Evolutionary conservation across 2,329 filamentous ascomycete species (phyloP).

Genomic region (Chalara sp.): DNA sequence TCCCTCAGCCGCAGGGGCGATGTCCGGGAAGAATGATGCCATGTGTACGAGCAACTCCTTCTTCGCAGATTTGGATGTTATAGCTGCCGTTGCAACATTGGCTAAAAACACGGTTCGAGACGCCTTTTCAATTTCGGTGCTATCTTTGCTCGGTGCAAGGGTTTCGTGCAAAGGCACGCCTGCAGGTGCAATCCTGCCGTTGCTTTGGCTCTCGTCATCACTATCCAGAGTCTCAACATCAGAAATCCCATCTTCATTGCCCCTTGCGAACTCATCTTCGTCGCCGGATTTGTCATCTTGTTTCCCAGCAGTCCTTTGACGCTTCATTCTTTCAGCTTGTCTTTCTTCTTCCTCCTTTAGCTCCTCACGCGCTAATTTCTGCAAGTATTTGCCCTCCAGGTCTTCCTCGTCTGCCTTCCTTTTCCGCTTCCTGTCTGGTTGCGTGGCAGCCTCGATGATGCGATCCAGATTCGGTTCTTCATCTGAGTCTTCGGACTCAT

Average conservation of each 20-base stretch:
- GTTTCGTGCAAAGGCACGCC: constrained; percentile 47
- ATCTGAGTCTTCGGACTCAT: constrained; percentile 26
- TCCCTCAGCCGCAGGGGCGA: constrained; percentile 36
- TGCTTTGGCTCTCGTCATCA: constrained; percentile 19
- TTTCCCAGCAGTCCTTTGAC: constrained; percentile 39
- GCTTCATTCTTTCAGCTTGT: constrained; percentile 39
- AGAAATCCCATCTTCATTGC: constrained; percentile 16
- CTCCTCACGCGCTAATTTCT: constrained; percentile 54
- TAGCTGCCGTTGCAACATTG: constrained; percentile 79
- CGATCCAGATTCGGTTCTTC: constrained; percentile 33
- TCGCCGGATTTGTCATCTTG: constrained; percentile 29
- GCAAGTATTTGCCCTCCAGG: constrained; percentile 64
- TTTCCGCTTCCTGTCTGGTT: constrained; percentile 52
- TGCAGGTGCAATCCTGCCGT: constrained; percentile 33
- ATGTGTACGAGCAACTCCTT: constrained; percentile 73
- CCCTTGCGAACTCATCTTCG: constrained; percentile 20
- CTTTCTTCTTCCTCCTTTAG: constrained; percentile 45
- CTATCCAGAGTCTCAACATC: constrained; percentile 15
- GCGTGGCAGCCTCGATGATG: constrained; percentile 35
- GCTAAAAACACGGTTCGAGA: constrained; percentile 85
- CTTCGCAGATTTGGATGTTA: constrained; percentile 75
- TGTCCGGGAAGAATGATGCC: constrained; percentile 60
- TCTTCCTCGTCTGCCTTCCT: constrained; percentile 58
- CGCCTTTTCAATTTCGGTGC: constrained; percentile 71
- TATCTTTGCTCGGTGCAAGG: constrained; percentile 44